A percentile compares a stretch with the other conserved stretches of the same genome.
Conservation (phyloP, 2,329 filamentous ascomycete genomes). For the Parascedosporium putredinis region DNA sequence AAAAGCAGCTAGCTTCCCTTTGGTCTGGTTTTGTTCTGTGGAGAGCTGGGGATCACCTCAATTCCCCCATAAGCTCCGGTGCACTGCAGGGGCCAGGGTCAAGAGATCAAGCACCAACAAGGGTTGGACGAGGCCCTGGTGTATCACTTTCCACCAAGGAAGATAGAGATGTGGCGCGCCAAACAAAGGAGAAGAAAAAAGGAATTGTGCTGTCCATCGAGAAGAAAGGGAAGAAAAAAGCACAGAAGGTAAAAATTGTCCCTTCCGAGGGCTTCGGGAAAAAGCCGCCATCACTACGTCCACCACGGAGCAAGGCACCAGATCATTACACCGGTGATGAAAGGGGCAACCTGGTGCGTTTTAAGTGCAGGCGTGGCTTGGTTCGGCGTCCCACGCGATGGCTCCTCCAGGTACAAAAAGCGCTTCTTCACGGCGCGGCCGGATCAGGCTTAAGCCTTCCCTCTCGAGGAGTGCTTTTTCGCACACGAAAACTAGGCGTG, state of each 20-base stretch:
- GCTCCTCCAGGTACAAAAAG: background rate
- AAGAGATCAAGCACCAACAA: background rate
- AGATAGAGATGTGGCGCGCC: too few species aligned
- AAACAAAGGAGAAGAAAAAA: background rate
- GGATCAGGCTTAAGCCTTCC: background rate
- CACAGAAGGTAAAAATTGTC: background rate
- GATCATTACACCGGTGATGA: background rate
- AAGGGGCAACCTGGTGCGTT: conserved; percentile 1
- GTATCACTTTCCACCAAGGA: background rate
- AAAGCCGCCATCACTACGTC: background rate
- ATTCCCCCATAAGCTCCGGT: background rate
- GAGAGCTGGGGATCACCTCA: background rate
- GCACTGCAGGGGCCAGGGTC: background rate
- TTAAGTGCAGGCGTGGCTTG: conserved; percentile 1
- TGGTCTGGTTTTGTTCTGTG: background rate
- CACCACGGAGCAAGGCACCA: background rate
- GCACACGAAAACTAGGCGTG: too few species aligned
- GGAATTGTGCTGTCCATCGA: background rate
- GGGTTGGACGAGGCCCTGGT: too few species aligned
- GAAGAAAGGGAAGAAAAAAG: background rate
- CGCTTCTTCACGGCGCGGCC: too few species aligned
- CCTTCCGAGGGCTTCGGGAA: background rate
- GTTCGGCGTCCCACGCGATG: background rate
- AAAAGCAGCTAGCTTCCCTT: background rate
- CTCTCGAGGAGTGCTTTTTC: too few species aligned